phyloP scores from a whole-genome alignment of 1,139 yeast genomes.

The Geotrichum siamense region DNA sequence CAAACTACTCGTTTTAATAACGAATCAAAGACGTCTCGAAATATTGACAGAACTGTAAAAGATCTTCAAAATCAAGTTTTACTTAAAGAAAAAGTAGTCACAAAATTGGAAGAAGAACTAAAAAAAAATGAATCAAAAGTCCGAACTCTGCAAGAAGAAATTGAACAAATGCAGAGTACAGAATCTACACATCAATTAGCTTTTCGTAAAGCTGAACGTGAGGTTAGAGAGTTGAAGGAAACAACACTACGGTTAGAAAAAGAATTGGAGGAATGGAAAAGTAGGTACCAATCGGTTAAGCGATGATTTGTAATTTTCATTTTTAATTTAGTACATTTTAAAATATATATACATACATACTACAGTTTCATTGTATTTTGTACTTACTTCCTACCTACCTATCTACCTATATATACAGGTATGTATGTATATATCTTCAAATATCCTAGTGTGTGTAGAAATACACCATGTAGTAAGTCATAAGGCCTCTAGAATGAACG shows the following conservation, averaged over 20 bases:
- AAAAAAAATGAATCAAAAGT: slow-evolving; percentile 34
- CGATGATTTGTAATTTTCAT: neutral
- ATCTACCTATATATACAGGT: no score
- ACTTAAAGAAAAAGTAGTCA: slow-evolving; percentile 27
- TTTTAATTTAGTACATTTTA: neutral
- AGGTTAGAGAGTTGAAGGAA: slow-evolving; percentile 49
- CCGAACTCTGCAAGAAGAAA: slow-evolving; percentile 34
- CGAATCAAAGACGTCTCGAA: slow-evolving; percentile 33
- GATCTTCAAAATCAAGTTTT: slow-evolving; percentile 28
- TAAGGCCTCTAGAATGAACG: no score
- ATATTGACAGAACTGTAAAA: slow-evolving; percentile 29
- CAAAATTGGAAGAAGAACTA: slow-evolving; percentile 31
- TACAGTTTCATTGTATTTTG: no score
- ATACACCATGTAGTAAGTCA: no score
- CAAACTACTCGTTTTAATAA: slow-evolving; percentile 32
- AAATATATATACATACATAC: no score
- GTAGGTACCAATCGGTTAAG: slow-evolving; percentile 31
- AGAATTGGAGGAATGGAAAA: slow-evolving; percentile 59
- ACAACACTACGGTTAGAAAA: slow-evolving; percentile 50
- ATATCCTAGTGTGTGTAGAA: no score
- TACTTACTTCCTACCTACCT: no score
- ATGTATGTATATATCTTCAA: no score
- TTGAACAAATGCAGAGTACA: slow-evolving; percentile 39
- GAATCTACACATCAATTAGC: slow-evolving; percentile 42
- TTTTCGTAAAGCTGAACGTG: slow-evolving; percentile 43